A percentile compares a stretch with the other conserved stretches of the same genome.
These are phyloP conservation scores for Danielia reshetovae DNA, from an alignment of 805 yeast species.

Conservation along the genomic window DNA sequence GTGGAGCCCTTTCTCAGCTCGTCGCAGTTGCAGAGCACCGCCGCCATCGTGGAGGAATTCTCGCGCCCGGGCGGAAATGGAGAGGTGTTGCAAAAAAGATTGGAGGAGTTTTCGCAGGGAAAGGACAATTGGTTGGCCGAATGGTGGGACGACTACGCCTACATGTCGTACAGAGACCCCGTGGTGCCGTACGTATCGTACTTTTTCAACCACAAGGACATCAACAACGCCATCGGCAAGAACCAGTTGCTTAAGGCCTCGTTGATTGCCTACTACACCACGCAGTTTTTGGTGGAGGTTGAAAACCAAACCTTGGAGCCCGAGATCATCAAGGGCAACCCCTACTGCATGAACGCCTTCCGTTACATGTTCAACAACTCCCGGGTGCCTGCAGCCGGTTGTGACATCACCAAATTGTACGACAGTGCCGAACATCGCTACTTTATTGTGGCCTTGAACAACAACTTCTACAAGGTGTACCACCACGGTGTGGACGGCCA, in stretches of 20 bases:
- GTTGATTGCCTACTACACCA: constrained; percentile 61
- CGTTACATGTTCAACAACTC: constrained; percentile 86
- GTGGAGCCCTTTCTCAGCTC: constrained; percentile 63
- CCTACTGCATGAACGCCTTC: constrained; percentile 95
- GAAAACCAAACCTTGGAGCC: constrained; percentile 75
- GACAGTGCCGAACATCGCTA: constrained; percentile 53
- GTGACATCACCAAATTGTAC: constrained; percentile 61
- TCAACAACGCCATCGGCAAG: constrained; percentile 51
- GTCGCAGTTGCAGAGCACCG: constrained; percentile 47
- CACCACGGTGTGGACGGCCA: constrained; percentile 49
- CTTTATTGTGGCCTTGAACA: constrained; percentile 68
- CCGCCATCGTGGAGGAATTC: constrained; percentile 63
- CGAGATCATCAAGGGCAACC: constrained; percentile 70
- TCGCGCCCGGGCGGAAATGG: constrained; percentile 59
- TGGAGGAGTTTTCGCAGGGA: constrained; percentile 51
- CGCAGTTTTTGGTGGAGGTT: constrained; percentile 61
- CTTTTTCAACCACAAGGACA: constrained; percentile 78
- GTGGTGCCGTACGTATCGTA: constrained; percentile 93
- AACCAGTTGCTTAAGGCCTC: constrained; percentile 74
- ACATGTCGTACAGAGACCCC: constrained; percentile 86
- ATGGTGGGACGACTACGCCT: constrained; percentile 94
- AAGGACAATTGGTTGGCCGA: constrained; percentile 86
- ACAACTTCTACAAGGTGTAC: constrained; percentile 73
- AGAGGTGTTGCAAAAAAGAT: constrained; percentile 62
- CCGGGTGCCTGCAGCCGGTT: constrained; percentile 65